Percentiles rank a stretch among this genome's conserved stretches.
phyloP scores from a whole-genome alignment of 345 rosid species.

The Moricandia moricandioides region DNA sequence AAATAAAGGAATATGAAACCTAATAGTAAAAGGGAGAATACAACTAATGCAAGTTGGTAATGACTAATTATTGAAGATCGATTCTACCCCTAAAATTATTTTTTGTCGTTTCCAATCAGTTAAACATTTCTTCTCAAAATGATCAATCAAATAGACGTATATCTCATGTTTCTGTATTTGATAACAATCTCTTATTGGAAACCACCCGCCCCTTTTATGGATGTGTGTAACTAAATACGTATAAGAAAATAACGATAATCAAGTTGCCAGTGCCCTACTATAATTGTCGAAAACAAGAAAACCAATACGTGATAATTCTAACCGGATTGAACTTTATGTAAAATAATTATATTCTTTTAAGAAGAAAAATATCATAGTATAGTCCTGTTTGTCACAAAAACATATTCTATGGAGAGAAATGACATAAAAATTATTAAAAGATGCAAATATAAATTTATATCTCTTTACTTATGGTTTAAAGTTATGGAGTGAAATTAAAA shows the following conservation, averaged over 20 bases:
- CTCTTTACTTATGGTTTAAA: too few relatives aligned
- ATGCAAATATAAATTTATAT: too few relatives aligned
- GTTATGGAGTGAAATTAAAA: too few relatives aligned
- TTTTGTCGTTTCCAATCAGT: not conserved
- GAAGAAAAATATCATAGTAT: too few relatives aligned
- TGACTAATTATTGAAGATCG: not conserved
- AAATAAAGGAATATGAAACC: too few relatives aligned
- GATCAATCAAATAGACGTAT: not conserved
- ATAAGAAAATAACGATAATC: not conserved
- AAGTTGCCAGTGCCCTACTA: not conserved
- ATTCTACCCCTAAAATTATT: not conserved
- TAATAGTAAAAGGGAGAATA: not conserved
- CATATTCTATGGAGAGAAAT: too few relatives aligned
- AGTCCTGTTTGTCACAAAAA: too few relatives aligned
- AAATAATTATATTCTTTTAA: too few relatives aligned
- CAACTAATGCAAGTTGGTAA: not conserved
- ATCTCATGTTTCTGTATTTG: not conserved
- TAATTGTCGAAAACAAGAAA: not conserved
- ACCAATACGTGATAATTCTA: not conserved
- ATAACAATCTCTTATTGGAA: not conserved
- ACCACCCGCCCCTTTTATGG: not conserved
- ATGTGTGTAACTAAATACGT: not conserved
- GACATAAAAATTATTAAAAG: too few relatives aligned
- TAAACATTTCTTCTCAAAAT: not conserved
- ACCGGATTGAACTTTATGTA: not conserved